Base-by-base conservation (phyloP, 768 basidiomycete genomes). In the Panellus pusillus region DNA sequence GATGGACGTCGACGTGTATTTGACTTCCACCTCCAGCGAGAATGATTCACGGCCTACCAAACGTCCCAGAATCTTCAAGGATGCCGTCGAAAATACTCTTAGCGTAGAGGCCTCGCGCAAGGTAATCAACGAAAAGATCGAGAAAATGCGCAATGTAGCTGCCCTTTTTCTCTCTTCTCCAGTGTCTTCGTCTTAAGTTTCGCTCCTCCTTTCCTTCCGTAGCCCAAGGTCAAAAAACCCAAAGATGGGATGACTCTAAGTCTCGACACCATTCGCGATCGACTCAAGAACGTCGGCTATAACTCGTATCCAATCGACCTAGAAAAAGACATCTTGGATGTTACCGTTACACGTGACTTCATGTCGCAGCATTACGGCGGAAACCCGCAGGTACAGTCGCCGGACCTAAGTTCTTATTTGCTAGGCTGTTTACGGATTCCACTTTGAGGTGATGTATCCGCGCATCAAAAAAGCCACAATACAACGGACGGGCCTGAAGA, bases 331-430 rank as follows among this genome's bases (percentile, higher is more conserved):
- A 64, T 60, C 5, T 60, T 61, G 9, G 66, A 73, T 27, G 53
- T 61, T 20, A 66, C 65, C 2, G 68, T 73, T 6, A 55, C 62
- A 0, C 69, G 72, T 1, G 18, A 41, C 2, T 66, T 73, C 44
- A 63, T 75, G 47, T 65, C 66, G 2, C n/a, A 58, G 1, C 50
- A 52, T 2, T 77, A 71, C 50, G 75, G 74, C 14, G 74, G 75
- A 2, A 72, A 63, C 50, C 20, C 54, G 5, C 69, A 70, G 32
- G 32, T 35, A 14, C 32, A 14, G 14, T 9, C 32, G 14, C 8
- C 7, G 11, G 14, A 9, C 14, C 7, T 14, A 14, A 3, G 8
- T 24, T 6, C 24, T 24, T n/a, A n/a, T n/a, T 6, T 24, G 24
- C 24, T 6, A 6, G 24, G 24, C 24, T 24, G 24, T 3, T 24